Conservation (phyloP, 805 yeast genomes). For the Yarrowia sp. region DNA sequence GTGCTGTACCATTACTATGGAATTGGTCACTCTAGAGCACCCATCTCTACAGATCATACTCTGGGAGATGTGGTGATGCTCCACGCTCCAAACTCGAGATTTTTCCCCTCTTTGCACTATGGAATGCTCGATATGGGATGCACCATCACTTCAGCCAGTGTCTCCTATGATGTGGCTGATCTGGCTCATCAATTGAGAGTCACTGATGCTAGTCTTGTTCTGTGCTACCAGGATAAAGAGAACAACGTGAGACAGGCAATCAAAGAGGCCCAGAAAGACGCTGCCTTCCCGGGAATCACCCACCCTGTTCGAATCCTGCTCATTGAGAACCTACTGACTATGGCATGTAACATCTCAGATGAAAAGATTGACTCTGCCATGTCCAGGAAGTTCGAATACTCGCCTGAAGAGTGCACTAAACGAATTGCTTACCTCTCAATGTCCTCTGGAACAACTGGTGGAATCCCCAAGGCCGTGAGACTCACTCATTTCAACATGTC, state of each 20-base stretch:
- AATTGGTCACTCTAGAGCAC: conserved; percentile 14
- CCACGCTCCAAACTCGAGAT: conserved; percentile 20
- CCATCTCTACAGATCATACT: conserved; percentile 3
- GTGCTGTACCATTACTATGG: conserved; percentile 10
- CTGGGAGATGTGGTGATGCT: conserved; percentile 17
- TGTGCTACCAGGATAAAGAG: conserved; percentile 13
- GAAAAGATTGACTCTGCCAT: conserved; percentile 7
- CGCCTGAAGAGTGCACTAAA: conserved; percentile 16
- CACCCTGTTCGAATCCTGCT: conserved; percentile 10
- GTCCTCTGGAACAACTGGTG: conserved; percentile 53
- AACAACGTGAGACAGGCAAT: conserved; percentile 5
- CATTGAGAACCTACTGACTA: conserved; percentile 8
- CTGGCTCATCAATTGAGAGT: conserved; percentile 38
- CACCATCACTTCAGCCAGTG: conserved; percentile 12
- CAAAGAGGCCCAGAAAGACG: conserved; percentile 40
- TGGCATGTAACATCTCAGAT: conserved; percentile 6
- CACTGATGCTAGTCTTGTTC: conserved; percentile 21
- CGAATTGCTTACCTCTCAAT: conserved; percentile 47
- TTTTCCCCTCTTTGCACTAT: conserved; percentile 15
- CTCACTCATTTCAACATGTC: conserved; percentile 64
- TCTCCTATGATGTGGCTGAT: conserved; percentile 15
- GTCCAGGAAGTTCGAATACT: neutral
- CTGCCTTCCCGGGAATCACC: conserved; percentile 52
- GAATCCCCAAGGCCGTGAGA: conserved; percentile 78
- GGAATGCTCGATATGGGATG: conserved; percentile 36